Conservation (phyloP, 192 early-diverging fungal species). For the Linnemannia schmuckeri region DNA sequence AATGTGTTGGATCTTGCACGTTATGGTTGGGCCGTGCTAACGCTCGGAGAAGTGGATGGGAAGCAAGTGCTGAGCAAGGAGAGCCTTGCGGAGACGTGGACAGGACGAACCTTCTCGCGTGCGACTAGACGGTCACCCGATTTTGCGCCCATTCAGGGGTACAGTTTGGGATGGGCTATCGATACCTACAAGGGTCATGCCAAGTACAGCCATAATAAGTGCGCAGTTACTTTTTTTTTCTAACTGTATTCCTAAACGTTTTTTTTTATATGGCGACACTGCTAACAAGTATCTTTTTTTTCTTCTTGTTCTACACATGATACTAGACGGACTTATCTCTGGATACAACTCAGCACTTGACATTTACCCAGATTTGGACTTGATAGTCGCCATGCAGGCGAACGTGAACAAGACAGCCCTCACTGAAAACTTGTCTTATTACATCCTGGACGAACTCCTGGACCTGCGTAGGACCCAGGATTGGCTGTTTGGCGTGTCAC, state of each 20-base stretch:
- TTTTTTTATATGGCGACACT: no score
- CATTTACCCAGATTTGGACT: slow-evolving; percentile 6
- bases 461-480: slow-evolving; percentile 10
- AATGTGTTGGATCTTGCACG: slow-evolving; percentile 21
- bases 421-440: neutral
- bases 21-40: slow-evolving; percentile 6
- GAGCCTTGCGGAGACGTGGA: neutral
- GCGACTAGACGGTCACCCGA: neutral
- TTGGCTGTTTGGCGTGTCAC: neutral
- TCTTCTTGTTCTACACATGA: no score
- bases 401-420: neutral
- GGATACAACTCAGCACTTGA: neutral
- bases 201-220: slow-evolving; percentile 23
- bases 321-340: no score
- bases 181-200: slow-evolving; percentile 28
- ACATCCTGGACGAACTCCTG: slow-evolving; percentile 17
- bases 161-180: slow-evolving; percentile 28
- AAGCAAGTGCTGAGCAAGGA: slow-evolving; percentile 28
- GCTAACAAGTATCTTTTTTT: no score
- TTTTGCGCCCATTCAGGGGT: neutral
- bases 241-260: no score
- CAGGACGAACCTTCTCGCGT: neutral
- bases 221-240: no score
- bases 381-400: neutral
- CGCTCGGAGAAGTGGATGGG: slow-evolving; percentile 15